phyloP scores from a whole-genome alignment of 1,284 basidiomycete genomes.

The Leccinum colubrinum region DNA sequence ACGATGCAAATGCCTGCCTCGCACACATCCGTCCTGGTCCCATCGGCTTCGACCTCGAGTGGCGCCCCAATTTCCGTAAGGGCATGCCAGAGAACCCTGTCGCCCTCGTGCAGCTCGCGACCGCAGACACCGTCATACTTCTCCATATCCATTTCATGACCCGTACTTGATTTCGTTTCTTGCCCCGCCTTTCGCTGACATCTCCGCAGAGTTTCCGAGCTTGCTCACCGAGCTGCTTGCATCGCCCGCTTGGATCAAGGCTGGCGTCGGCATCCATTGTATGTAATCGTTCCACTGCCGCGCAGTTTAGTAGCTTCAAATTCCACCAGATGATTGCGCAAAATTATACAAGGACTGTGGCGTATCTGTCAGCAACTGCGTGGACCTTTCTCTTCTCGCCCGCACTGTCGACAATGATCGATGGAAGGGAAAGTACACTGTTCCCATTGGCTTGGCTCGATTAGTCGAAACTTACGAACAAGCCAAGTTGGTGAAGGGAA shows the following conservation, averaged over 20 bases:
- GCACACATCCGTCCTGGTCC: slow-evolving; percentile 29
- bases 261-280: slow-evolving; percentile 72
- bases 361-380: slow-evolving; percentile 52
- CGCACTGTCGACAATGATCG: slow-evolving; percentile 61
- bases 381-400: slow-evolving; percentile 68
- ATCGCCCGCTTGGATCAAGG: slow-evolving; percentile 52
- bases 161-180: slow-evolving; percentile 37
- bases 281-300: slow-evolving; percentile 19
- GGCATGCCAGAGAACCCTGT: slow-evolving; percentile 58
- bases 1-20: slow-evolving; percentile 23
- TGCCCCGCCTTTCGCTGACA: slow-evolving; percentile 2
- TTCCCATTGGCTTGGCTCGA: slow-evolving; percentile 56
- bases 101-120: slow-evolving; percentile 69
- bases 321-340: slow-evolving; percentile 53
- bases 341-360: slow-evolving; percentile 58
- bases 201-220: slow-evolving; percentile 50
- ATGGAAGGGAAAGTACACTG: slow-evolving; percentile 65
- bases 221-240: slow-evolving; percentile 49
- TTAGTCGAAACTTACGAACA: slow-evolving; percentile 59
- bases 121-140: slow-evolving; percentile 49
- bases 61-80: slow-evolving; percentile 58
- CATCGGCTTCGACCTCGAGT: slow-evolving; percentile 75
- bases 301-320: not conserved
- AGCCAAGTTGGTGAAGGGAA: slow-evolving; percentile 53
- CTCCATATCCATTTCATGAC: slow-evolving; percentile 63